Percentiles rank a stretch among this genome's conserved stretches.
phyloP scores from a whole-genome alignment of 2,329 filamentous ascomycete genomes.

The Incumbomyces lentus region DNA sequence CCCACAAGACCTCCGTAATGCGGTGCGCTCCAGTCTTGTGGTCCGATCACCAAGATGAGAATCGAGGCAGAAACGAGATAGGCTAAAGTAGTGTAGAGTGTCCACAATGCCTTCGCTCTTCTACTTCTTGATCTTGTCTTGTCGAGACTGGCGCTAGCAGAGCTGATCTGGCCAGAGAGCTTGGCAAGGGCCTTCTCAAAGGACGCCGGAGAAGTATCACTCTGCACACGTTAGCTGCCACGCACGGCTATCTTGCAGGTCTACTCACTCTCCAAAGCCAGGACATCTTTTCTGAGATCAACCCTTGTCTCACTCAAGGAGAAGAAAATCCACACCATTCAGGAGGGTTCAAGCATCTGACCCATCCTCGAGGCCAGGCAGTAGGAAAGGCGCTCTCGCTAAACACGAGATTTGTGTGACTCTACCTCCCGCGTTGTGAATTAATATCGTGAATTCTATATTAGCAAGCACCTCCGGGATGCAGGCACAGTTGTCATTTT shows the following conservation, averaged over 20 bases:
- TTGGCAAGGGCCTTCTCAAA: slow-evolving; percentile 86
- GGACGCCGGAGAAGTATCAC: slow-evolving; percentile 71
- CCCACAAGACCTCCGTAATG: slow-evolving; percentile 73
- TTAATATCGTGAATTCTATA: too few species aligned
- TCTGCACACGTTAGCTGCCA: slow-evolving; percentile 29
- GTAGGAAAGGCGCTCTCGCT: too few species aligned
- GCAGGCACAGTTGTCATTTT: too few species aligned
- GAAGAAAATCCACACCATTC: background rate
- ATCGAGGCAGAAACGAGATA: slow-evolving; percentile 83
- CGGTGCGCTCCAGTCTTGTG: slow-evolving; percentile 60
- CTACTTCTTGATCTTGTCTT: slow-evolving; percentile 60
- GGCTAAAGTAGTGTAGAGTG: slow-evolving; percentile 78
- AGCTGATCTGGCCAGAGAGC: slow-evolving; percentile 71
- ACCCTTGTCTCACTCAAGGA: too few species aligned
- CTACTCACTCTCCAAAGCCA: slow-evolving; percentile 11
- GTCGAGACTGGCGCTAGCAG: slow-evolving; percentile 64
- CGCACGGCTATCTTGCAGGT: background rate
- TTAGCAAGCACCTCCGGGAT: too few species aligned
- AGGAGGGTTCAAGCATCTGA: background rate
- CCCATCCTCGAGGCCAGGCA: too few species aligned
- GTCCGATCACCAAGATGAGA: slow-evolving; percentile 73
- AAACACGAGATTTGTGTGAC: too few species aligned
- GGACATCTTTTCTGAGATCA: slow-evolving; percentile 2
- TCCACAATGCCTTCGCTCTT: slow-evolving; percentile 74
- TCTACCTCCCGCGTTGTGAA: too few species aligned